A percentile compares a stretch with the other conserved stretches of the same genome.
Conservation (phyloP, 495 filamentous ascomycete genomes). For the Durotheca rogersii region DNA sequence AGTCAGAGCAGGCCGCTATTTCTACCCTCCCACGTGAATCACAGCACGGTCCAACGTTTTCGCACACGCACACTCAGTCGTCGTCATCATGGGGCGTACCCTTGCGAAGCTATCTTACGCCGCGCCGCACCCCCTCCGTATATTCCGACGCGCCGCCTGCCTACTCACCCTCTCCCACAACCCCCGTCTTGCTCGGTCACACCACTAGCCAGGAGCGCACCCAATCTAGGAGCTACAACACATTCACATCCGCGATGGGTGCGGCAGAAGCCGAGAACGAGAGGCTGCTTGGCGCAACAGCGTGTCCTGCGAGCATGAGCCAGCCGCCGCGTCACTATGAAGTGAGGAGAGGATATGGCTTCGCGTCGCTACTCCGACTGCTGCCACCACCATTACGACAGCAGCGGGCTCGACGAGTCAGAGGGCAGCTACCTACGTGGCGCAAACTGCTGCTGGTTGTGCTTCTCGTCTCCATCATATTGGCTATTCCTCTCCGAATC, state of each 20-base stretch:
- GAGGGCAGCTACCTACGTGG: slow-evolving; percentile 30
- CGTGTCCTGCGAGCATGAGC: slow-evolving; percentile 47
- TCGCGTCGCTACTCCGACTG: no score
- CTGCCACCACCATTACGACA: no score
- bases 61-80: slow-evolving; percentile 32
- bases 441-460: slow-evolving; percentile 26
- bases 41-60: slow-evolving; percentile 11
- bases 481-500: slow-evolving; percentile 36
- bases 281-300: slow-evolving; percentile 33
- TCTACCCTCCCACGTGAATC: slow-evolving; percentile 9
- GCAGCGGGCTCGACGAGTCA: slow-evolving; percentile 40
- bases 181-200: slow-evolving; percentile 25
- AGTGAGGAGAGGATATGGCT: no score
- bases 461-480: slow-evolving; percentile 29
- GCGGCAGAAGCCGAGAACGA: slow-evolving; percentile 35
- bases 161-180: slow-evolving; percentile 44
- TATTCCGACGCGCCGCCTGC: slow-evolving; percentile 49
- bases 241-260: slow-evolving; percentile 44
- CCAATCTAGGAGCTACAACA: slow-evolving; percentile 40
- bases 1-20: slow-evolving; percentile 15
- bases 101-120: slow-evolving; percentile 3
- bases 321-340: no score
- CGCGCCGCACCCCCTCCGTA: slow-evolving; percentile 27
- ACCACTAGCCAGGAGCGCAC: slow-evolving; percentile 2
- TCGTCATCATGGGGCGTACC: slow-evolving; percentile 24